These are phyloP conservation scores for Elongisporangium senticosum DNA, from an alignment of 352 stramenopile genomes.

Conservation along the genomic window DNA sequence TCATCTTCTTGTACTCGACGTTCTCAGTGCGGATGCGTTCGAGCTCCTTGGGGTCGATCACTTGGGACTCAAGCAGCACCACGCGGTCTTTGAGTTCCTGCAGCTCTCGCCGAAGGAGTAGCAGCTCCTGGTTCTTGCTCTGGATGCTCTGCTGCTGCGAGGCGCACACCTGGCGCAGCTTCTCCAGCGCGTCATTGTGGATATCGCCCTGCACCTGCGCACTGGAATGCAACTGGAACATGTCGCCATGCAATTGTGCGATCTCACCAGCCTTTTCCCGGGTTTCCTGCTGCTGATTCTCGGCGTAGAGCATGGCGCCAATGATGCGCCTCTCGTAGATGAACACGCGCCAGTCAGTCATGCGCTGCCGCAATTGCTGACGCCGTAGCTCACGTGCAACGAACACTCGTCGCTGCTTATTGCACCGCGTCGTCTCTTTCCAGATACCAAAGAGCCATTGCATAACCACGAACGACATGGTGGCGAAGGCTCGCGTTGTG, in stretches of 20 bases:
- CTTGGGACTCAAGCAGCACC: constrained; percentile 33
- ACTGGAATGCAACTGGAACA: constrained; percentile 33
- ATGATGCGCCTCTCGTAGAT: constrained; percentile 55
- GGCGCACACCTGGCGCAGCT: constrained; percentile 27
- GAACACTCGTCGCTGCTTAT: constrained; percentile 16
- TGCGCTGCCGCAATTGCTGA: constrained; percentile 29
- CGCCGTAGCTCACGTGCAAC: constrained; percentile 14
- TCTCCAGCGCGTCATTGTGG: constrained; percentile 30
- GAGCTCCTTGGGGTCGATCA: constrained; percentile 47
- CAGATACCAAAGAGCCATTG: constrained; percentile 65
- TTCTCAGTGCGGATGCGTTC: constrained; percentile 49
- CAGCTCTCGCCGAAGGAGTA: constrained; percentile 42
- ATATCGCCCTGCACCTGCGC: constrained; percentile 30
- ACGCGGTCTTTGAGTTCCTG: constrained; percentile 24
- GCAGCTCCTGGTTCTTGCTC: constrained; percentile 52
- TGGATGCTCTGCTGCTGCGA: constrained; percentile 20
- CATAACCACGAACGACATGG: constrained; percentile 44
- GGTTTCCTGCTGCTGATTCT: constrained; percentile 45
- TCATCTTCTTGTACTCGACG: constrained; percentile 65
- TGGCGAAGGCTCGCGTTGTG: constrained; percentile 48
- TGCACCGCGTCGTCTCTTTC: constrained; percentile 30
- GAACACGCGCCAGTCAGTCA: constrained; percentile 45
- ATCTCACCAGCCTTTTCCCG: constrained; percentile 38
- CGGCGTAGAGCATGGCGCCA: constrained; percentile 69
- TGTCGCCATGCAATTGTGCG: constrained; percentile 50